phyloP scores from a whole-genome alignment of 2,329 filamentous ascomycete genomes.

The Phialocephala subalpina region DNA sequence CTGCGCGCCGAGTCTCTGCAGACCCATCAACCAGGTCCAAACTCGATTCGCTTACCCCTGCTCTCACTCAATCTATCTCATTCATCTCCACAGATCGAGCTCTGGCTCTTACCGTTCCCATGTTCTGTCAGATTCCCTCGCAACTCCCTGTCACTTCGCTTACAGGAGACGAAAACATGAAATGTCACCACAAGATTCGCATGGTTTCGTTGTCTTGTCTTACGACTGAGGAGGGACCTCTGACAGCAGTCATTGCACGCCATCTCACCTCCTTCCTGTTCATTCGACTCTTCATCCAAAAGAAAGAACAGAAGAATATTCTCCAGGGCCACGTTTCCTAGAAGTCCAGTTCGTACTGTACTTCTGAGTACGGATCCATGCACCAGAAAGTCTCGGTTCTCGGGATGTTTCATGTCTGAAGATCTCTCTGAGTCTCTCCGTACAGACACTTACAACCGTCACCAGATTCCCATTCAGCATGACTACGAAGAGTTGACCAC shows the following conservation, averaged over 20 bases:
- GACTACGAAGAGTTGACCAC: not conserved
- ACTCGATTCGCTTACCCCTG: not conserved
- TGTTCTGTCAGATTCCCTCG: not conserved
- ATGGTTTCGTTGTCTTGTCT: not conserved
- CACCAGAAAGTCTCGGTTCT: not conserved
- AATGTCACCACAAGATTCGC: not conserved
- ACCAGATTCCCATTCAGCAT: not conserved
- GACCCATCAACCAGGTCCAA: slow-evolving; percentile 1
- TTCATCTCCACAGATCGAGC: not conserved
- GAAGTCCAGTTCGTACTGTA: too few relatives aligned
- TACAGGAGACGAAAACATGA: not conserved
- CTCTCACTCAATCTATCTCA: not conserved
- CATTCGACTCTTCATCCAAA: not conserved
- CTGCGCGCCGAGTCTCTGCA: too few relatives aligned
- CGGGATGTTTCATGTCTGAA: not conserved
- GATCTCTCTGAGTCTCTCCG: not conserved
- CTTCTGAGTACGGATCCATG: not conserved
- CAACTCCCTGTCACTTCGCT: not conserved
- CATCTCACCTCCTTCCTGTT: not conserved
- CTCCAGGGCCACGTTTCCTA: not conserved
- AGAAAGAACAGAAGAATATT: not conserved
- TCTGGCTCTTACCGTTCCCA: not conserved
- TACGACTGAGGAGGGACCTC: not conserved
- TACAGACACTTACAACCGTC: not conserved
- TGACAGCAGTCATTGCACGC: not conserved